Evolutionary conservation across 345 rosid species (phyloP).

Genomic region (Gossypium thurberi): DNA sequence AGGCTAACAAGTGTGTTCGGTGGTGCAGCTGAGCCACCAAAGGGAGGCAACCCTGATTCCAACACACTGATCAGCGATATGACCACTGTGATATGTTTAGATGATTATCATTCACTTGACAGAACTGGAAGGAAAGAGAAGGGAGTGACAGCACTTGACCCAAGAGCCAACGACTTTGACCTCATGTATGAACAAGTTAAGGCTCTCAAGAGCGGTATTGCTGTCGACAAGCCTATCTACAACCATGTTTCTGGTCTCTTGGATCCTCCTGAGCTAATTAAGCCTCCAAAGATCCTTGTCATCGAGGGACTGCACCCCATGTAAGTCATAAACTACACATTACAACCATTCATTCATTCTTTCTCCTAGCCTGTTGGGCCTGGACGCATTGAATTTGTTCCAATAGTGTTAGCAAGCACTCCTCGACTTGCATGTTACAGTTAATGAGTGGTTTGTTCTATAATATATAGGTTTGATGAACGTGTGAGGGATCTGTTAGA

Average conservation of each 20-base stretch:
- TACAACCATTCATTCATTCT: neutral
- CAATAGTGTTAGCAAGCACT: neutral
- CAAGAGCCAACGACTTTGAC: conserved; percentile 82
- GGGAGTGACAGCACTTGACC: conserved; percentile 93
- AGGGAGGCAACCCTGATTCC: conserved; percentile 94
- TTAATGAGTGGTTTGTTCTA: neutral
- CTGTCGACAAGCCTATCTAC: conserved; percentile 85
- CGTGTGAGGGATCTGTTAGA: conserved; percentile 82
- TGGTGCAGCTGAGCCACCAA: conserved; percentile 91
- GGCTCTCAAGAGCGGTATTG: conserved; percentile 66
- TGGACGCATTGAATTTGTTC: neutral
- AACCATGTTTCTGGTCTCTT: conserved; percentile 87
- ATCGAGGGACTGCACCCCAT: conserved; percentile 98
- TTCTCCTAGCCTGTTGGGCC: neutral
- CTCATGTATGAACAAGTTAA: conserved; percentile 96
- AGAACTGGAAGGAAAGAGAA: conserved; percentile 84
- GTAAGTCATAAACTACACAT: conserved; percentile 39
- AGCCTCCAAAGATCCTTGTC: conserved; percentile 93
- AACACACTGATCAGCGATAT: conserved; percentile 87
- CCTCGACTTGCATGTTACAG: too few relatives aligned
- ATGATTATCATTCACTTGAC: conserved; percentile 89
- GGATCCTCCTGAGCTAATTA: conserved; percentile 86
- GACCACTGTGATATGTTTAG: conserved; percentile 88
- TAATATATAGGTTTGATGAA: conserved; percentile 60
- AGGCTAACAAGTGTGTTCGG: conserved; percentile 90